These are phyloP conservation scores for Fragaria vesca DNA, from an alignment of 306 rosid genomes.

Conservation along the genomic window DNA sequence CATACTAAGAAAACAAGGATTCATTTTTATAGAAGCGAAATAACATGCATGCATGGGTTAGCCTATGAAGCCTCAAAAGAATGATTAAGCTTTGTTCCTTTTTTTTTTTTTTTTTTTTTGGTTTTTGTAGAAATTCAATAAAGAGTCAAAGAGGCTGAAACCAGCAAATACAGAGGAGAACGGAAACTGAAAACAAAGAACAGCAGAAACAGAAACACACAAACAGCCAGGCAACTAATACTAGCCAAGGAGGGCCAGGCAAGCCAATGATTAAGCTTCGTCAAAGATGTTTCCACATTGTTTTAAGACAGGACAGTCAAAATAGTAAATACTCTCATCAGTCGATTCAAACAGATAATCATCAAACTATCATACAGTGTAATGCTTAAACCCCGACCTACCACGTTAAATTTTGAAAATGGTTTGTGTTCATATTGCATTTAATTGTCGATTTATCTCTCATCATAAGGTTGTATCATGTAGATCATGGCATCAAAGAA, in stretches of 20 bases:
- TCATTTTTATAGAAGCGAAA: neutral
- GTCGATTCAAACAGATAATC: neutral
- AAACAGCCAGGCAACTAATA: too few relatives aligned
- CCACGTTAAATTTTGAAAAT: neutral
- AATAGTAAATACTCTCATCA: neutral
- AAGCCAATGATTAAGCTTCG: too few relatives aligned
- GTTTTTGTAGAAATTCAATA: too few relatives aligned
- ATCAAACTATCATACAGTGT: neutral
- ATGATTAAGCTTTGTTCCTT: neutral
- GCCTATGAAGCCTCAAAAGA: neutral
- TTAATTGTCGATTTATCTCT: neutral
- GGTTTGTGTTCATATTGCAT: neutral
- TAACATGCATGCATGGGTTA: neutral
- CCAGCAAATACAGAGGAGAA: too few relatives aligned
- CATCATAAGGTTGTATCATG: neutral
- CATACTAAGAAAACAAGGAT: neutral
- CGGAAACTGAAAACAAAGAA: too few relatives aligned
- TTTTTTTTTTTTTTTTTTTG: too few relatives aligned
- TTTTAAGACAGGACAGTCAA: neutral
- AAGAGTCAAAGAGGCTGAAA: too few relatives aligned
- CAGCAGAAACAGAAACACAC: too few relatives aligned
- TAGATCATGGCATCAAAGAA: neutral
- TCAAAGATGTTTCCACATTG: neutral
- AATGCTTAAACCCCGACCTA: neutral
- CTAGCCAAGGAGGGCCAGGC: too few relatives aligned